These are phyloP conservation scores for Chrysopogon serrulatus DNA, from an alignment of 176 grass and related monocot genomes.

Conservation along the genomic window DNA sequence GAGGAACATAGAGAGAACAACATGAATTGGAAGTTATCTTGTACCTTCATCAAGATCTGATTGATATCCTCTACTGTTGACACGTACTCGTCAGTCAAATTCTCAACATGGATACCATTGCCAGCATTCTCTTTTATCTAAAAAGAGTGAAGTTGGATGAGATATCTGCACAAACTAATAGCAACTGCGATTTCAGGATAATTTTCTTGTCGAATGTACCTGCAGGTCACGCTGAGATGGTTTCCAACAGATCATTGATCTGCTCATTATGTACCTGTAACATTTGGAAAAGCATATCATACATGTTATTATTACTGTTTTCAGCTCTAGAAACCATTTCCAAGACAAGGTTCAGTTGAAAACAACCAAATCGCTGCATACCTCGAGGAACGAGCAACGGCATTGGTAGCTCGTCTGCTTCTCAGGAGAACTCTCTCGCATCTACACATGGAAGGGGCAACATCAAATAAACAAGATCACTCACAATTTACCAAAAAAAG, in stretches of 20 bases:
- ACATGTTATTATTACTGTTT: not conserved
- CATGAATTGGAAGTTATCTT: not conserved
- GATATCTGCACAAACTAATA: not conserved
- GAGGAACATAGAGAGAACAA: not conserved
- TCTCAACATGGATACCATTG: slow-evolving; percentile 77
- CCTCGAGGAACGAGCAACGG: slow-evolving; percentile 91
- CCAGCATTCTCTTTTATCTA: slow-evolving; percentile 76
- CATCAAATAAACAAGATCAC: not conserved
- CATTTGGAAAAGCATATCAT: not conserved
- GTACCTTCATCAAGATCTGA: slow-evolving; percentile 96
- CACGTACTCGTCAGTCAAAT: slow-evolving; percentile 88
- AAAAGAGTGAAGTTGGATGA: slow-evolving; percentile 5
- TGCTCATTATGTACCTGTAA: slow-evolving; percentile 83
- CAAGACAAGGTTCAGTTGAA: not conserved
- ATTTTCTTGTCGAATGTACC: slow-evolving; percentile 36
- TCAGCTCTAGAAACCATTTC: not conserved
- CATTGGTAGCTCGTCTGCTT: slow-evolving; percentile 84
- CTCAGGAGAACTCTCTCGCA: slow-evolving; percentile 46
- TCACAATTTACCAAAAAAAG: not conserved
- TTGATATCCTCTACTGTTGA: slow-evolving; percentile 71
- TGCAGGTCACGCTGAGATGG: slow-evolving; percentile 91
- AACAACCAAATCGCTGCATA: slow-evolving; percentile 19
- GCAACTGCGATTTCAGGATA: not conserved
- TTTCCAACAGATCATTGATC: slow-evolving; percentile 87
- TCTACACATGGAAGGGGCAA: slow-evolving; percentile 36